Base-by-base conservation (phyloP, 1,284 basidiomycete species). In the Flammula alnicola region DNA sequence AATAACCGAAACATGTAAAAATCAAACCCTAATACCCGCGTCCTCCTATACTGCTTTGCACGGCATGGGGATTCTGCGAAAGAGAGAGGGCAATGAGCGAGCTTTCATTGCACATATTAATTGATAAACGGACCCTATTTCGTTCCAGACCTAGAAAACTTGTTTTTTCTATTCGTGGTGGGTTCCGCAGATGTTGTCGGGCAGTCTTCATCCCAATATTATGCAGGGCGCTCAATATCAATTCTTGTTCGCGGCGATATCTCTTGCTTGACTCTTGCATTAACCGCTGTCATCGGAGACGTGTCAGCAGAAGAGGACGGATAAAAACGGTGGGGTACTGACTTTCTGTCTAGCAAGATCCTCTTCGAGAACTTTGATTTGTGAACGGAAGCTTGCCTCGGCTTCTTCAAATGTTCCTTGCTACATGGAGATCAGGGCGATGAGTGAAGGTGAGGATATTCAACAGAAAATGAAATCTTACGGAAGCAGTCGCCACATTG, bases 141-240 rank as follows among this genome's bases (percentile, higher is more conserved):
- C 72, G 63, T 52, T 70, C 63, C 23, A 62, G 57, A 35, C 64
- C 65, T 14, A 74, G 45, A 66, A 72, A 71, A 52, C 69, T 68
- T 11, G 66, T 64, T 41, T 70, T 68, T 29, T 70, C 67, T 29
- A 64, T 56, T 52, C 64, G 65, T 27, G 58, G 58, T 27, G 73
- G 58, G 56, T 71, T 56, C 57, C 72, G 76, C 56, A 75, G 52
- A 53, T 73, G 71, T 43, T 64, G 78, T 52, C 88, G 79, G 35
- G 81, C 73, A 11, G 75, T 78, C 36, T 78, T 75, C 76, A 89
- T 84, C 3, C 90, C 88, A 31, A 82, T 68, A 33, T 74, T 76
- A 63, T 93, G 91, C 56, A 93, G 76, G 8, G 84, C 81, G 43
- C 85, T 79, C 17, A 93, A 72, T 84, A 95, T 88, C 46, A 93